phyloP scores from a whole-genome alignment of 495 filamentous ascomycete genomes.

The Oidiodendron maius region DNA sequence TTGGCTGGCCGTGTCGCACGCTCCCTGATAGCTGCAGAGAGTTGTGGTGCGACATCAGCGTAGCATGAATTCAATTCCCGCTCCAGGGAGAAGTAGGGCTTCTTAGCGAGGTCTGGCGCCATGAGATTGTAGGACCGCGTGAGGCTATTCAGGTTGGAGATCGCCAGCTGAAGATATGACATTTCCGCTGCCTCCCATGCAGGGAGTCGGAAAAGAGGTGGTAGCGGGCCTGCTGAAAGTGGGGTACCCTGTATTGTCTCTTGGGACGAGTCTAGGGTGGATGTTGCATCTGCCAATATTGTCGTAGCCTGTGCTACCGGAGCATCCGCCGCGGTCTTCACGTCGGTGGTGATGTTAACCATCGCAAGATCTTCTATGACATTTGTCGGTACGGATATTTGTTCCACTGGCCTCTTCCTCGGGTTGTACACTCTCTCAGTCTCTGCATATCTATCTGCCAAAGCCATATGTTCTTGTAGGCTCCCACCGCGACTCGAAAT shows the following conservation, averaged over 20 bases:
- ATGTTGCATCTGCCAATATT: background rate
- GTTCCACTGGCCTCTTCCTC: constrained; percentile 36
- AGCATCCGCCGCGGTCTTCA: constrained; percentile 11
- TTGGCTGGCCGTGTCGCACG: constrained; percentile 52
- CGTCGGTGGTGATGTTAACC: constrained; percentile 34
- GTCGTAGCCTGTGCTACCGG: constrained; percentile 12
- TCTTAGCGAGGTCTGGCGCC: constrained; percentile 86
- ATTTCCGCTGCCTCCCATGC: constrained; percentile 64
- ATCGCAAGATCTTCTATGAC: constrained; percentile 41
- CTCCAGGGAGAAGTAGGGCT: constrained; percentile 82
- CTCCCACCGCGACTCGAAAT: constrained; percentile 78
- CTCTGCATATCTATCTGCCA: constrained; percentile 66
- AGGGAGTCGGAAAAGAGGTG: constrained; percentile 56
- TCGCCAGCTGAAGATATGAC: constrained; percentile 71
- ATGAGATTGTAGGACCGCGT: constrained; percentile 91
- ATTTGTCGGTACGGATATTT: constrained; percentile 42
- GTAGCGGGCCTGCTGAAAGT: constrained; percentile 14
- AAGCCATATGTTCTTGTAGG: constrained; percentile 66
- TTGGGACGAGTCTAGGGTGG: background rate
- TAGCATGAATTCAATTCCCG: constrained; percentile 78
- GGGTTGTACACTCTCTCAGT: constrained; percentile 60
- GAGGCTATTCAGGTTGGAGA: constrained; percentile 71
- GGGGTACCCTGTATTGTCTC: constrained; percentile 6
- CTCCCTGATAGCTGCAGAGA: constrained; percentile 66
- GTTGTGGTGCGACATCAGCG: constrained; percentile 72